Conservation (phyloP, 2,329 filamentous ascomycete genomes). For the Nannizziopsis arthrosporioides region DNA sequence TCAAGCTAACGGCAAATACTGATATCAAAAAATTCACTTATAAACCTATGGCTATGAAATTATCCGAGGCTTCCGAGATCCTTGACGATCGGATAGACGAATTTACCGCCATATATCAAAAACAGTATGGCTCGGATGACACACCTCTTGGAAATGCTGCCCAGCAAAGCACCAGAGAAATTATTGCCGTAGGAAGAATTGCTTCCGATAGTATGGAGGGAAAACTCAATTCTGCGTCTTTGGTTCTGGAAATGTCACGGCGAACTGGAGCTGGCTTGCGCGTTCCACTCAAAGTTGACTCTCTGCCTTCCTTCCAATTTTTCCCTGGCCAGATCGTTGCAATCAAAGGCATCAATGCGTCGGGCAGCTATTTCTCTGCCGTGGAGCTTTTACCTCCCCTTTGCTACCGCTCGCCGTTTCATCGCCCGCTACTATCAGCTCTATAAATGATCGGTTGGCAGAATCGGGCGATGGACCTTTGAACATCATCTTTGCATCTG, state of each 20-base stretch:
- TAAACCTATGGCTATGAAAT: constrained; percentile 87
- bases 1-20: constrained; percentile 74
- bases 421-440: constrained; percentile 50
- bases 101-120: constrained; percentile 62
- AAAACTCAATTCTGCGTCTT: constrained; percentile 69
- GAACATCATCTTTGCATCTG: constrained; percentile 64
- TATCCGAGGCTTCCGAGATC: constrained; percentile 82
- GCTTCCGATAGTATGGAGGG: constrained; percentile 73
- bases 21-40: constrained; percentile 86
- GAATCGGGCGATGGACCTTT: constrained; percentile 58
- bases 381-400: constrained; percentile 65
- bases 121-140: constrained; percentile 64
- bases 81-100: constrained; percentile 92
- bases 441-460: constrained; percentile 57
- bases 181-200: constrained; percentile 84
- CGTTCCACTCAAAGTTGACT: constrained; percentile 65
- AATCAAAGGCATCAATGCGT: constrained; percentile 72
- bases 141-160: constrained; percentile 78
- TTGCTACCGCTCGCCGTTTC: constrained; percentile 65
- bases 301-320: constrained; percentile 61
- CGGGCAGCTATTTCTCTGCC: constrained; percentile 70
- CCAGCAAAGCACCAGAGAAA: constrained; percentile 68
- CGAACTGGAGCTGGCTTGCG: constrained; percentile 71
- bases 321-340: constrained; percentile 94
- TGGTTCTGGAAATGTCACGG: constrained; percentile 80